Base-by-base conservation (phyloP, 768 basidiomycete species). In the Boletus rubescentipes region DNA sequence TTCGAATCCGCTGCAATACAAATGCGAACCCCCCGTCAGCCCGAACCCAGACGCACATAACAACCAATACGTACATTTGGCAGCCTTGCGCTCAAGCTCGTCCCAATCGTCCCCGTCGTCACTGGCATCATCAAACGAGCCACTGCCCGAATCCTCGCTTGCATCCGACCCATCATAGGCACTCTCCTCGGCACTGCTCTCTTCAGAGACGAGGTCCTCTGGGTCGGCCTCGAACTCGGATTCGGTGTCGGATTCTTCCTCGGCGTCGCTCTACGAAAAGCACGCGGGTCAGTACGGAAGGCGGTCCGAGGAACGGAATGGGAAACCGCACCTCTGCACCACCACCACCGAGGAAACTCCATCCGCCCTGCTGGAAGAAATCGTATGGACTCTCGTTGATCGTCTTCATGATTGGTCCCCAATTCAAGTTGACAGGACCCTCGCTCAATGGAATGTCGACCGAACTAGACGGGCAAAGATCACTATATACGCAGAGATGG, bases 331-430 rank as follows among this genome's bases (percentile, higher is more conserved):
- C 90, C 67, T 88, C 90, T 30, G 80, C 88, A 54, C 79, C 81
- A n/a, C 79, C 76, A 10, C 82, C 76, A 38, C 87, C 86, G 14
- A 87, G 84, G 55, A 98, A 80, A 85, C 94, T 98, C 96, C 96
- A 98, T 34, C 97, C 97, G n/a, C 93, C 94, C 45, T 87, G 84
- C 57, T 88, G 87, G 85, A 95, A 99, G 76, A 98, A 99, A 29
- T 90, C 92, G 61, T 89, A 85, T 0, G 97, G 94, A 58, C 88
- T 92, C 60, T 98, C 96, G 58, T 97, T 97, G 73, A 98, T 87
- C 36, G 93, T 95, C 73, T 98, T 98, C 93, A 99, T 98, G 69
- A 99, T 97, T 4, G 90, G 91, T 6, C 87, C 86, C 97, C 96
- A 99, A 66, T 97, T 96, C 73, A 98, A 77, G 72, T 98, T 98